Evolutionary conservation across 192 early-diverging fungal genomes (phyloP).

Genomic region (Podila verticillata): DNA sequence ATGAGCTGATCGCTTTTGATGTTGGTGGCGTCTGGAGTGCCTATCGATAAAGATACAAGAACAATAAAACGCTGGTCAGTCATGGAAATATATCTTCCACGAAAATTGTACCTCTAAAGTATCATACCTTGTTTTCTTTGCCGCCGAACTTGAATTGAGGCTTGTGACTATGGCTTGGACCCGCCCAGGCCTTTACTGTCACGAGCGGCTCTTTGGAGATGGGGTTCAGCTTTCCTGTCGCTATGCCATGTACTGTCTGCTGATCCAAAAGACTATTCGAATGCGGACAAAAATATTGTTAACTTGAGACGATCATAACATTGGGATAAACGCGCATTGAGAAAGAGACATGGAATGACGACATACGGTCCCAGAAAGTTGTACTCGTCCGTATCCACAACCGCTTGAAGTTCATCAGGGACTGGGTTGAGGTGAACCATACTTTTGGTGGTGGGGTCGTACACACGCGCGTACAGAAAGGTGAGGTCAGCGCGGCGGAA

Average conservation of each 20-base stretch:
- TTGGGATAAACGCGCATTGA: background rate
- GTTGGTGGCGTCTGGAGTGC: background rate
- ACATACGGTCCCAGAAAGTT: slow-evolving; percentile 70
- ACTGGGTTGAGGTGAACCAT: slow-evolving; percentile 70
- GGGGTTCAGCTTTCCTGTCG: slow-evolving; percentile 70
- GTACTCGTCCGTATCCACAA: slow-evolving; percentile 52
- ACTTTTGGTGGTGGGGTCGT: slow-evolving; percentile 64
- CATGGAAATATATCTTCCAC: too few relatives aligned
- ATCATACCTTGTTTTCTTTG: slow-evolving; percentile 34
- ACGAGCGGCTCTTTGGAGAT: slow-evolving; percentile 51
- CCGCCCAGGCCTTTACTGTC: slow-evolving; percentile 22
- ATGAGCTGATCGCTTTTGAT: background rate
- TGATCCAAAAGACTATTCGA: slow-evolving; percentile 56
- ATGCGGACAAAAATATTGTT: background rate
- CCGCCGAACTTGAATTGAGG: background rate
- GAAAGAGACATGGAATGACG: background rate
- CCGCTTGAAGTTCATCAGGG: slow-evolving; percentile 47
- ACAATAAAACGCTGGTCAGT: background rate
- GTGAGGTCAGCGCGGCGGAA: slow-evolving; percentile 85
- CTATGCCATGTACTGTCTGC: slow-evolving; percentile 64
- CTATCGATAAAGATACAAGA: background rate
- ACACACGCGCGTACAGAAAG: slow-evolving; percentile 93
- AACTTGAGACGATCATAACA: too few relatives aligned
- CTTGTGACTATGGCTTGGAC: background rate
- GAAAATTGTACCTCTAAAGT: too few relatives aligned